Conservation (phyloP, 169 alveolate genomes). For the Plasmodium vivax region DNA sequence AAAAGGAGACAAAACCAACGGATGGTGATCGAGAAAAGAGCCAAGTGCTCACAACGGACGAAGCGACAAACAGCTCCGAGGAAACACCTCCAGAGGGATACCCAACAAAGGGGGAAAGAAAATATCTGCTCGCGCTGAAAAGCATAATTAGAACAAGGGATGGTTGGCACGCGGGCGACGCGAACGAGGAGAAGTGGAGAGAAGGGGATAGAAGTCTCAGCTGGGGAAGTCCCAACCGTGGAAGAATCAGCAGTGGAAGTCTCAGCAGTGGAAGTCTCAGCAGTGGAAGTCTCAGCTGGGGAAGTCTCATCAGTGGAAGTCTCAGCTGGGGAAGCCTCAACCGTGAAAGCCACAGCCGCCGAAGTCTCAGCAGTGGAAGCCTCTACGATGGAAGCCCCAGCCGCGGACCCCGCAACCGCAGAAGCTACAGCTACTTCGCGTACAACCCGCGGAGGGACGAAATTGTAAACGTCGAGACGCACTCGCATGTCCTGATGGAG, state of each 20-base stretch:
- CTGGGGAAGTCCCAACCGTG: too few species aligned
- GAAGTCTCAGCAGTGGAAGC: background rate
- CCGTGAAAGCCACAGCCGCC: too few species aligned
- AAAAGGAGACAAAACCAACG: background rate
- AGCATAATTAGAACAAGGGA: slow-evolving; percentile 26
- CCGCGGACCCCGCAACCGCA: background rate
- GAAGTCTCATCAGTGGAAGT: too few species aligned
- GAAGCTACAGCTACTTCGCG: background rate
- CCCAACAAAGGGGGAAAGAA: background rate
- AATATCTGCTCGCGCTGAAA: slow-evolving; percentile 5
- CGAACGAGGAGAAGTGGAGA: background rate
- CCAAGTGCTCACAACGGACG: background rate
- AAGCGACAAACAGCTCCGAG: background rate
- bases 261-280: too few species aligned
- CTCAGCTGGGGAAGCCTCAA: too few species aligned
- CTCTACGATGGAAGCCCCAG: background rate
- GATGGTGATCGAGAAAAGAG: background rate
- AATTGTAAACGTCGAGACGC: background rate
- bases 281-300: too few species aligned
- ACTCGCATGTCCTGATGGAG: background rate
- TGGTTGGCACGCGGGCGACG: background rate
- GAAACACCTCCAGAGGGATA: background rate
- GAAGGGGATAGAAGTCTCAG: background rate
- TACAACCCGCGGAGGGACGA: background rate
- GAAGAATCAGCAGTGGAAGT: too few species aligned